Evolutionary conservation across 1,139 yeast genomes (phyloP).

Genomic region (Saccharomyces hybrid): DNA sequence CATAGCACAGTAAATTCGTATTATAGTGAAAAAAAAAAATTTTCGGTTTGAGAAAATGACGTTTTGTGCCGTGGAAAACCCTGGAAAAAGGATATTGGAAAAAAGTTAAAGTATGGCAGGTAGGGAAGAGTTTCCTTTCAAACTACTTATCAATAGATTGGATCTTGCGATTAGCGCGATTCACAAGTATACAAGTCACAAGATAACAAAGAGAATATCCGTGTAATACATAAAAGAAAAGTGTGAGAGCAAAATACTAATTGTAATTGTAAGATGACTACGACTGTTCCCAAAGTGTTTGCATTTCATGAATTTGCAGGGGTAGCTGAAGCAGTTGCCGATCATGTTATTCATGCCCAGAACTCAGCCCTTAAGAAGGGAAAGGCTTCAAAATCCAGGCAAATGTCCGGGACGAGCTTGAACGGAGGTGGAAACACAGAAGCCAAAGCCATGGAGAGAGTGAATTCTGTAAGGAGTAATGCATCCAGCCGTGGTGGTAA

Average conservation of each 20-base stretch:
- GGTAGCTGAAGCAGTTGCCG: slow-evolving; percentile 93
- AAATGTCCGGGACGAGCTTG: slow-evolving; percentile 16
- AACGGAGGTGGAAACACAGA: slow-evolving; percentile 4
- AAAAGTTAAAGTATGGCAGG: background rate
- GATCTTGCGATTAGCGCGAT: background rate
- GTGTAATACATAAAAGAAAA: background rate
- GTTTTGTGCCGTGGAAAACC: slow-evolving; percentile 1
- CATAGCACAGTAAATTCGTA: background rate
- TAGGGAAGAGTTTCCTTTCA: background rate
- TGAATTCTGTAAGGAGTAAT: slow-evolving; percentile 12
- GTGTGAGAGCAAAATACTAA: background rate
- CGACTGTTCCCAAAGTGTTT: slow-evolving; percentile 85
- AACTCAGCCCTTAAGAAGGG: slow-evolving; percentile 36
- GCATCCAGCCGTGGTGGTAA: slow-evolving; percentile 7
- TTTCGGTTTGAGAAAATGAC: background rate
- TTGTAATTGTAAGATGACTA: slow-evolving; percentile 49
- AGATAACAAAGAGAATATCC: background rate
- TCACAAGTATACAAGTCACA: background rate
- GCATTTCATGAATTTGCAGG: slow-evolving; percentile 84
- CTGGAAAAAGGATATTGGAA: slow-evolving; percentile 1
- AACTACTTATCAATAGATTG: background rate
- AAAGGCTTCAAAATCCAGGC: slow-evolving; percentile 16
- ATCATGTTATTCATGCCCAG: slow-evolving; percentile 76
- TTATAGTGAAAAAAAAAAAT: background rate
- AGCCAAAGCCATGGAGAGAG: slow-evolving; percentile 11